Percentiles rank a stretch among this genome's conserved stretches.
phyloP scores from a whole-genome alignment of 163 green algal species.

The Chloromonas sp. region DNA sequence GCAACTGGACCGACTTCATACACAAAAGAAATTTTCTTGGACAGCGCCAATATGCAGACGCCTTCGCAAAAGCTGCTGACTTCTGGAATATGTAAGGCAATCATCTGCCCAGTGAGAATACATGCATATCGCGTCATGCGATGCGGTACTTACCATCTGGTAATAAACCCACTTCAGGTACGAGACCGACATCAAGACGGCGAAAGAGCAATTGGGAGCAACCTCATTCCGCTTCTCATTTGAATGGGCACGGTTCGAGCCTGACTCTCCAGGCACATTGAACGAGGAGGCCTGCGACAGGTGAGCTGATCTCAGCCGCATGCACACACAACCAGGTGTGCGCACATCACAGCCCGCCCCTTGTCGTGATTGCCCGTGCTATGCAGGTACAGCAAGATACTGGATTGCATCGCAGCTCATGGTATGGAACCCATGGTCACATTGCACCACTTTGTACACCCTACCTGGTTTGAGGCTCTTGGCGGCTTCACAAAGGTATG shows the following conservation, averaged over 20 bases:
- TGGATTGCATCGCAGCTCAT: slow-evolving; percentile 40
- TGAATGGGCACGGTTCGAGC: slow-evolving; percentile 79
- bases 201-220: slow-evolving; percentile 37
- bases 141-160: no score
- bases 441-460: slow-evolving; percentile 85
- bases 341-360: no score
- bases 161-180: slow-evolving; percentile 27
- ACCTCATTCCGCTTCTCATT: slow-evolving; percentile 80
- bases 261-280: slow-evolving; percentile 36
- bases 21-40: slow-evolving; percentile 29
- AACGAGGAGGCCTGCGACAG: slow-evolving; percentile 55
- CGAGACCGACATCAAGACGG: slow-evolving; percentile 62
- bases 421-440: slow-evolving; percentile 67
- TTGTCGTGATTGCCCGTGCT: no score
- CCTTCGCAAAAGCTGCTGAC: neutral
- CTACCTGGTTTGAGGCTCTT: slow-evolving; percentile 66
- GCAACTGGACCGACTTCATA: slow-evolving; percentile 47
- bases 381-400: slow-evolving; percentile 38
- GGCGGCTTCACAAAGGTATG: slow-evolving; percentile 60
- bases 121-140: no score
- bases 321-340: neutral
- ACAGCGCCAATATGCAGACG: neutral
- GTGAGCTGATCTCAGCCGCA: slow-evolving; percentile 23
- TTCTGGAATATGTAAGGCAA: slow-evolving; percentile 10
- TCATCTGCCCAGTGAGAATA: no score